These are phyloP conservation scores for Pyracantha coccinea DNA, from an alignment of 331 rosid species.

Conservation along the genomic window DNA sequence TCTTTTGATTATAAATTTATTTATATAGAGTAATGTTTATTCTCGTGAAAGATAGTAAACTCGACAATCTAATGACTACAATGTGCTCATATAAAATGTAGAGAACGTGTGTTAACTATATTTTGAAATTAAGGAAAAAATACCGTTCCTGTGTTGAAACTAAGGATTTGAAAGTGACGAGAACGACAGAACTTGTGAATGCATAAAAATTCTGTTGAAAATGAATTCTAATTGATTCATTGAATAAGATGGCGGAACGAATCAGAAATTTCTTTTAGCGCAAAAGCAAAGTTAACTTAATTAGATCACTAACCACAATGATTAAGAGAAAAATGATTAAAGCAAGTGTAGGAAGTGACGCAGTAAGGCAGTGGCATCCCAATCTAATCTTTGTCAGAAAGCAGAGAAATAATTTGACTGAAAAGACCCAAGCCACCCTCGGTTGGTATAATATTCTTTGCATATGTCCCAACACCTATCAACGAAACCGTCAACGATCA, in stretches of 20 bases:
- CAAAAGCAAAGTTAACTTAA: background rate
- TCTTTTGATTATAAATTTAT: too few relatives aligned
- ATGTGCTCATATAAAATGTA: background rate
- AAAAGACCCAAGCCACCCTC: background rate
- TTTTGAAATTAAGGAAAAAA: background rate
- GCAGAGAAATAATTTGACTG: conserved; percentile 7
- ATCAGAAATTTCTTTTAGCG: too few relatives aligned
- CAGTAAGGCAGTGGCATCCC: background rate
- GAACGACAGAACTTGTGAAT: too few relatives aligned
- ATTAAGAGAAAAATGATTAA: conserved; percentile 6
- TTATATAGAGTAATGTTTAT: too few relatives aligned
- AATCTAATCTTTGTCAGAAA: background rate
- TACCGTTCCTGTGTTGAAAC: background rate
- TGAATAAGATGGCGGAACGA: too few relatives aligned
- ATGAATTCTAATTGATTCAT: too few relatives aligned
- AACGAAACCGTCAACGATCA: background rate
- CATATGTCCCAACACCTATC: background rate
- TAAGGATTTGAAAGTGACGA: too few relatives aligned
- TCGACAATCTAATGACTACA: background rate
- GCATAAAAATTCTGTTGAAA: too few relatives aligned
- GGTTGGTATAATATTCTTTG: background rate
- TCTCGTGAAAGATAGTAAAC: too few relatives aligned
- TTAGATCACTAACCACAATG: background rate
- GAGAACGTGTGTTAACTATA: background rate
- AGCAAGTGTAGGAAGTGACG: background rate